Base-by-base conservation (phyloP, 148 eudicot genomes). In the Rhododendron ferrugineum region DNA sequence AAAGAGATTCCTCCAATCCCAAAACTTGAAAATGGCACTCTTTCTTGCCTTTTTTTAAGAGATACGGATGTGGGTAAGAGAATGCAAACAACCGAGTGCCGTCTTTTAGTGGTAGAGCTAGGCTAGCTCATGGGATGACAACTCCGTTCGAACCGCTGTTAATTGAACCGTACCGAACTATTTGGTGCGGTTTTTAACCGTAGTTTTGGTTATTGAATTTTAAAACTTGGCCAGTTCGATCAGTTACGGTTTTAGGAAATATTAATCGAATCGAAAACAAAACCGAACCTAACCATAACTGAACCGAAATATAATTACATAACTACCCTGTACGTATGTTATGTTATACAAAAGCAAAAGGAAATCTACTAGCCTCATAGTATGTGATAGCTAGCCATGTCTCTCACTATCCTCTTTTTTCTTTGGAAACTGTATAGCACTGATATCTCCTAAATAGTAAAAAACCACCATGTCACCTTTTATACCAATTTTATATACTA, bases 1-100 rank as follows among this genome's bases (percentile, higher is more conserved):
- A 85, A 84, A 78, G 87, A 88, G 70, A 88, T 86, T 91, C 90
- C 89, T 87, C 93, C 93, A 92, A 90, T 91, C 92, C 89, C 85
- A 79, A 86, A 85, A 89, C 90, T 86, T 88, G 64, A 89, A 89
- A 87, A 88, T 79, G 88, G 90, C 82, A 88, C 78, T 62, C 76
- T 85, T 84, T 14, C 75, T 70, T 84, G 44, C 79, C 82, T 86
- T 93, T 26, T 90, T 82, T 36, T 40, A 85, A 91, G 93, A 91
- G 91, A 91, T 89, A 88, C 89, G 86, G 88, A 89, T 91, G 82
- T 85, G 85, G 82, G 83, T 30, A 74, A 54, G 66, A 46, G 44
- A 60, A 70, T 70, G 60, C 81, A 62, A 83, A 68, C 64, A 85
- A 80, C 16, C 34, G 85, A 84, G 88, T 89, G 89, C 84, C 84